Base-by-base conservation (phyloP, 148 eudicot species). In the Diospyros lotus region DNA sequence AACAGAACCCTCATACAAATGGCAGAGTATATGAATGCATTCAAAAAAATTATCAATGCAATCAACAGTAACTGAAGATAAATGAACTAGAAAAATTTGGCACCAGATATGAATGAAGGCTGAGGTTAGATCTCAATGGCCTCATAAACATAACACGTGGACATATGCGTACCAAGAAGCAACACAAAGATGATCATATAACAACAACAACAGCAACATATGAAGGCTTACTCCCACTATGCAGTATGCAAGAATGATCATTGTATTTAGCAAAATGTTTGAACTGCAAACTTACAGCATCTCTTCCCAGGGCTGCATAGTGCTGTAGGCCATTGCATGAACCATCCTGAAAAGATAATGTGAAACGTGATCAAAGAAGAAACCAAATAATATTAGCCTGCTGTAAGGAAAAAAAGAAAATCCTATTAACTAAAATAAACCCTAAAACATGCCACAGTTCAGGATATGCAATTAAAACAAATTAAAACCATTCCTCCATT, bases 241-340 rank as follows among this genome's bases (percentile, higher is more conserved):
- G 28, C 28, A 28, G 28, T 28, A 28, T 28, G 28, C 28, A 28
- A 28, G 28, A 0, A 28, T 28, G 28, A 28, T 28, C 28, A 28
- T 28, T 28, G 28, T 28, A 28, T 28, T 28, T 28, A 28, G 28
- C 28, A 77, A 51, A 17, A 67, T 11, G 60, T 74, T 51, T 8
- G 53, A 61, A 66, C 44, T 58, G 74, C 48, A 64, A 64, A 77
- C 90, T 54, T 93, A 93, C 98, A 79, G 84, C 71, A 78, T 93
- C 92, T 88, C 96, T 87, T 76, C 96, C 98, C 81, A 93, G 80
- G 82, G 98, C 98, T 69, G 98, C 98, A 86, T 93, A 93, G 81
- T 93, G 98, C 70, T 93, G 98, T 68, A 93, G 86, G 39, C 98
- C 98, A 86, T 93, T 93, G 94, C 98, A 93, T 60, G 98, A 93